phyloP scores from a whole-genome alignment of 805 yeast genomes.

The Metschnikowia noctiluminum region DNA sequence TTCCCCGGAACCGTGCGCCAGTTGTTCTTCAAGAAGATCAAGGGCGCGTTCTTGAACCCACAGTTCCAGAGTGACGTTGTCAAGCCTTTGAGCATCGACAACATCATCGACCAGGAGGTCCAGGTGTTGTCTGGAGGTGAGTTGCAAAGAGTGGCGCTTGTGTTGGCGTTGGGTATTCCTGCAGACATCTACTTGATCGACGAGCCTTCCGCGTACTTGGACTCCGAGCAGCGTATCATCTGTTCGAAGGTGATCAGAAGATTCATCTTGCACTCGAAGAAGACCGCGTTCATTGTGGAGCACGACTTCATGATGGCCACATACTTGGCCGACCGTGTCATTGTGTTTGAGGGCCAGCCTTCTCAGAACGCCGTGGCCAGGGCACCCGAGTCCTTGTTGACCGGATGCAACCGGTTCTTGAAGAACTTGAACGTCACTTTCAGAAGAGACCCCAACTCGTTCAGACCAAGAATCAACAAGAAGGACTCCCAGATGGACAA shows the following conservation, averaged over 20 bases:
- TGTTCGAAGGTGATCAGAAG: slow-evolving; percentile 98
- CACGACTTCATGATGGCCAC: slow-evolving; percentile 99
- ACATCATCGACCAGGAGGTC: slow-evolving; percentile 95
- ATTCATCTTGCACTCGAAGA: slow-evolving; percentile 91
- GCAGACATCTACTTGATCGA: slow-evolving; percentile 97
- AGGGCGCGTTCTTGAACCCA: slow-evolving; percentile 90
- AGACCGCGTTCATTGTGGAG: slow-evolving; percentile 98
- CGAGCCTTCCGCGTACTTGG: slow-evolving; percentile 98
- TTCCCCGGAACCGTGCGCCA: slow-evolving; percentile 99
- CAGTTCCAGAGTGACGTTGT: slow-evolving; percentile 98
- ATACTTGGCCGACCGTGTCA: slow-evolving; percentile 96
- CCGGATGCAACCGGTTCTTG: slow-evolving; percentile 96
- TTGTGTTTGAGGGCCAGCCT: slow-evolving; percentile 96
- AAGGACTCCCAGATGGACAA: slow-evolving; percentile 98
- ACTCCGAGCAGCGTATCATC: slow-evolving; percentile 98
- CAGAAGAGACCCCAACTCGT: slow-evolving; percentile 98
- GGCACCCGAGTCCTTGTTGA: slow-evolving; percentile 86
- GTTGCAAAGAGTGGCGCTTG: slow-evolving; percentile 98
- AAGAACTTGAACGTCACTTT: slow-evolving; percentile 96
- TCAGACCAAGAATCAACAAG: slow-evolving; percentile 98
- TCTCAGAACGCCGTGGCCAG: slow-evolving; percentile 82
- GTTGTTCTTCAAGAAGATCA: slow-evolving; percentile 92
- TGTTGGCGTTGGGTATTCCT: slow-evolving; percentile 85
- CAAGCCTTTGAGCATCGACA: slow-evolving; percentile 91
- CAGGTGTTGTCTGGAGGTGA: slow-evolving; percentile 99